Conservation (phyloP, 2,329 filamentous ascomycete genomes). For the Cordyceps tenuipes region DNA sequence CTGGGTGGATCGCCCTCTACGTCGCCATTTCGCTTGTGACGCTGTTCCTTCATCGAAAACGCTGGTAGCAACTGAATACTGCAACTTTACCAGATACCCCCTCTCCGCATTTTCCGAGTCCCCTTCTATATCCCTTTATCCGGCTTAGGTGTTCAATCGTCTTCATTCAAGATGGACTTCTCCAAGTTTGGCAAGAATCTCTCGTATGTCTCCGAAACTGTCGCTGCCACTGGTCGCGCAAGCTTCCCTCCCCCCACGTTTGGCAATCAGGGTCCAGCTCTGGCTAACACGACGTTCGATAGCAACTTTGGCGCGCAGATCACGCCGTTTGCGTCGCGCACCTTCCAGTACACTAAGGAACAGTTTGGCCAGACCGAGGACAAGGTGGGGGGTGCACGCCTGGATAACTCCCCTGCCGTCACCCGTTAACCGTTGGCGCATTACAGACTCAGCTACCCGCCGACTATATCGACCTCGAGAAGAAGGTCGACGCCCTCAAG, state of each 20-base stretch:
- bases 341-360: constrained; percentile 96
- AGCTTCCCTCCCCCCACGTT: constrained; percentile 11
- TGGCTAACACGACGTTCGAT: constrained; percentile 8
- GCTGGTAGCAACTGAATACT: background rate
- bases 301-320: constrained; percentile 67
- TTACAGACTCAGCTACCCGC: constrained; percentile 84
- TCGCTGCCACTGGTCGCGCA: background rate
- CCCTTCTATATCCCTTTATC: constrained; percentile 8
- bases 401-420: background rate
- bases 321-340: constrained; percentile 86
- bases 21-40: constrained; percentile 24
- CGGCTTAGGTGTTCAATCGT: constrained; percentile 9
- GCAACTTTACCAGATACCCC: background rate
- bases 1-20: constrained; percentile 15
- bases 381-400: constrained; percentile 51
- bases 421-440: background rate
- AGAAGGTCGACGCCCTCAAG: constrained; percentile 95
- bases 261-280: constrained; percentile 1
- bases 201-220: constrained; percentile 33
- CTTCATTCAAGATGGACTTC: constrained; percentile 43
- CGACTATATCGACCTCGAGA: constrained; percentile 97
- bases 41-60: constrained; percentile 18
- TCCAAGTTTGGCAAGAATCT: constrained; percentile 49
- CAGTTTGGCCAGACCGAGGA: constrained; percentile 92
- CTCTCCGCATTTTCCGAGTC: background rate